Base-by-base conservation (phyloP, 306 rosid genomes). In the Vigna angularis region DNA sequence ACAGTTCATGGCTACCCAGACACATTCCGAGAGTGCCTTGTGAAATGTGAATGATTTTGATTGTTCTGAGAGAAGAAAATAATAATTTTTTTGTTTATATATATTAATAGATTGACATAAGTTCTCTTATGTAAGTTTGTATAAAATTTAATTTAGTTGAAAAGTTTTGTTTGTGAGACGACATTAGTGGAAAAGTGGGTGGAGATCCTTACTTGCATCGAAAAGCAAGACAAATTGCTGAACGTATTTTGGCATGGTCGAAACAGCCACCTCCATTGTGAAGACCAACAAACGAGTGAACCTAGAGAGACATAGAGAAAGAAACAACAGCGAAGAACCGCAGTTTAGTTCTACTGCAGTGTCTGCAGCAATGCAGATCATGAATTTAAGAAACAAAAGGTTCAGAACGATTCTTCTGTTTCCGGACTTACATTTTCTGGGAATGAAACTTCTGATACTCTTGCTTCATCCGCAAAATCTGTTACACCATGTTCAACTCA, bases 161-260 rank as follows among this genome's bases (percentile, higher is more conserved):
- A 26, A 20, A 20, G 22, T 20, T 20, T 20, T 20, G 22, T 20
- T 20, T 20, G 22, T 20, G 22, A 20, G 22, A 20, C 22, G 22
- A 20, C 22, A 20, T 26, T 26, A 26, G 28, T 26, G 3, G 3
- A 26, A 26, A 26, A 26, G 28, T 26, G 3, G 28, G 28, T 26
- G 3, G 28, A 26, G 3, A 3, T 26, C 16, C 69, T 63, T 63
- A 63, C 69, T 63, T 36, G 69, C 49, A 34, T 63, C 69, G 48
- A 63, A 63, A 63, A 63, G 69, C 69, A 63, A n/a, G 48, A 63
- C 69, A 63, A 63, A 63, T 36, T 63, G 69, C 9, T 63, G 69
- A 34, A 63, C 48, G 48, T 63, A 8, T 16, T 34, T 63, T 36
- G 69, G 69, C 69, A 63, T 63, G 48, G 69, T 63, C 69, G 69